These are phyloP conservation scores for Luffa aegyptiaca DNA, from an alignment of 306 rosid species.

Conservation along the genomic window DNA sequence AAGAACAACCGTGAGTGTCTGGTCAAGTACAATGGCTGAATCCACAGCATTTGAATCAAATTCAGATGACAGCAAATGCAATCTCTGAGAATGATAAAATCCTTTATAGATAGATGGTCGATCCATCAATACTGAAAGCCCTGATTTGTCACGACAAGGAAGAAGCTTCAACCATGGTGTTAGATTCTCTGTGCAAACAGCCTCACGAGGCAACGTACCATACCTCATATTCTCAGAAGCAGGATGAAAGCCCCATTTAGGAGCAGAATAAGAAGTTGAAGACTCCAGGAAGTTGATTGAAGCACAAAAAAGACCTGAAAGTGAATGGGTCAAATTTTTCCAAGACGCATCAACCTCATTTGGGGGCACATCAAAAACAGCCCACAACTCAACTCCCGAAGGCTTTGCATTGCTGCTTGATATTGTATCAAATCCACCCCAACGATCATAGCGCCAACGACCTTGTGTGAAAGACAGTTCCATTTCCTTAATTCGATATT, in stretches of 20 bases:
- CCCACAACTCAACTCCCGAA: constrained; percentile 98
- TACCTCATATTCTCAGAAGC: constrained; percentile 63
- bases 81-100: constrained; percentile 84
- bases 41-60: constrained; percentile 26
- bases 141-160: constrained; percentile 92
- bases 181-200: constrained; percentile 94
- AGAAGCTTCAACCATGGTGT: constrained; percentile 98
- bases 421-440: constrained; percentile 94
- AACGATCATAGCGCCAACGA: constrained; percentile 84
- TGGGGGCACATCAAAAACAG: constrained; percentile 66
- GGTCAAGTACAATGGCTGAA: constrained; percentile 57
- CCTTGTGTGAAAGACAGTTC: constrained; percentile 97
- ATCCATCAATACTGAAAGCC: constrained; percentile 74
- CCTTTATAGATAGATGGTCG: constrained; percentile 88
- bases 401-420: constrained; percentile 85
- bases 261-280: constrained; percentile 65
- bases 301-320: constrained; percentile 91
- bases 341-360: constrained; percentile 65
- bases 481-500: constrained; percentile 66
- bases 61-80: constrained; percentile 38
- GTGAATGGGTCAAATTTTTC: constrained; percentile 88
- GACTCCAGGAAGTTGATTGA: constrained; percentile 95
- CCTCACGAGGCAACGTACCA: constrained; percentile 91
- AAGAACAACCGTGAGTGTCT: constrained; percentile 82
- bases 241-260: constrained; percentile 54